Evolutionary conservation across 208 protist species (phyloP), one percentile per base, ranked within the genome.

Genomic region (Crithidia mellificae): DNA sequence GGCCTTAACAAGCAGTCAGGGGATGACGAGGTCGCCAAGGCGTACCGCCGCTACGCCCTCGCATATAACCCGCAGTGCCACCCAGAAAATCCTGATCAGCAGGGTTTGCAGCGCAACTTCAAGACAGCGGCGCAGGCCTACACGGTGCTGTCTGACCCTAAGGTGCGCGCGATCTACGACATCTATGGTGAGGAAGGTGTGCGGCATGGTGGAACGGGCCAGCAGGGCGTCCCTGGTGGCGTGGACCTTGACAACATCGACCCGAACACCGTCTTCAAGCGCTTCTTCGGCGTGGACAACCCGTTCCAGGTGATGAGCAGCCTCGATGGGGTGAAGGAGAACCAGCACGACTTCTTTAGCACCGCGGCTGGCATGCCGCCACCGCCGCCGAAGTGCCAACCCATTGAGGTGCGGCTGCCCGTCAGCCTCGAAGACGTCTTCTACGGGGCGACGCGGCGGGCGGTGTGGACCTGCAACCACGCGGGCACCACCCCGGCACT

Each of bases 101-200:
- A 85, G 25, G 51, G 72, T 9, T 72, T 92, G 38, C 83, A 84
- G 76, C 82, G 83, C 36, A 85, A 87, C 54, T 97, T 95, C 67
- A 85, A 87, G 38, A 79, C 81, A 9, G 86, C 89, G 0, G 88
- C 84, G 11, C 88, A 97, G 71, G 90, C 93, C 12, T 97, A 97
- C 79, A 90, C 85, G 17, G 88, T 97, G 38, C 80, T 97, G 6
- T 92, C 85, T 1, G 74, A 97, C 53, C 85, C 85, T 4, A 97
- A 94, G 74, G 79, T 85, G 38, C 77, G 90, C n/a, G 87, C 81
- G 17, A 84, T 95, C 52, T 97, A 96, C 67, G 93, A 97, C 65
- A 63, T 87, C 27, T 97, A 95, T 77, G 93, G 93, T 43, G 91
- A 94, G 67, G 91, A 95, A 43, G 93, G 93, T 41, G 79, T 97